Evolutionary conservation across 2,329 filamentous ascomycete species (phyloP).

Genomic region (Huntiella decipiens): DNA sequence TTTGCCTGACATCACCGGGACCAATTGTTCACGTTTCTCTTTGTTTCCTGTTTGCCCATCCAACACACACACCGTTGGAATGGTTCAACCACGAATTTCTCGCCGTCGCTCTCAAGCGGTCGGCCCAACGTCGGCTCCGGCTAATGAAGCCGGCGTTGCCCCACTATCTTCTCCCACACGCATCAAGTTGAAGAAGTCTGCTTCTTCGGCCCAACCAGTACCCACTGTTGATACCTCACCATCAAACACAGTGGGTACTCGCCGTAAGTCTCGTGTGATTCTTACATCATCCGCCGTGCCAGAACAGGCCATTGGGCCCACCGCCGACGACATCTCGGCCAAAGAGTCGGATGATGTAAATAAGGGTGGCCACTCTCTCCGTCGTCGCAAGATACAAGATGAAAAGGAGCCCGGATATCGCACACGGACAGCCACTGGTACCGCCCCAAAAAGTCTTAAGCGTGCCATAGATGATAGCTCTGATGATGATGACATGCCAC

Average conservation of each 20-base stretch:
- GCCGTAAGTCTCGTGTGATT: not conserved
- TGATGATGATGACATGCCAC: slow-evolving; percentile 2
- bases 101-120: not conserved
- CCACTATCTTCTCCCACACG: too few relatives aligned
- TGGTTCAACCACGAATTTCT: not conserved
- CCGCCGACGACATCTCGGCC: not conserved
- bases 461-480: slow-evolving; percentile 4
- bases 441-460: slow-evolving; percentile 7
- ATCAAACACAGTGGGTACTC: not conserved
- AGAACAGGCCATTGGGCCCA: not conserved
- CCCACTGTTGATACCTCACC: slow-evolving; percentile 5
- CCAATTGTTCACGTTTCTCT: too few relatives aligned
- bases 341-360: not conserved
- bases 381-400: slow-evolving; percentile 36
- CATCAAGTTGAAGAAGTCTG: too few relatives aligned
- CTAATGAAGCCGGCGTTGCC: not conserved
- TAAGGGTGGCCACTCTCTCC: slow-evolving; percentile 39
- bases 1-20: too few relatives aligned
- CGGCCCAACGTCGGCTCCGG: not conserved
- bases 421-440: slow-evolving; percentile 7
- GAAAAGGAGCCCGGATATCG: slow-evolving; percentile 27
- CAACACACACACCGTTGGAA: not conserved
- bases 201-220: slow-evolving; percentile 2
- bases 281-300: not conserved
- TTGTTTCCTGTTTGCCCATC: too few relatives aligned